These are phyloP conservation scores for Rhodotorula paludigena DNA, from an alignment of 768 basidiomycete species.

Conservation along the genomic window DNA sequence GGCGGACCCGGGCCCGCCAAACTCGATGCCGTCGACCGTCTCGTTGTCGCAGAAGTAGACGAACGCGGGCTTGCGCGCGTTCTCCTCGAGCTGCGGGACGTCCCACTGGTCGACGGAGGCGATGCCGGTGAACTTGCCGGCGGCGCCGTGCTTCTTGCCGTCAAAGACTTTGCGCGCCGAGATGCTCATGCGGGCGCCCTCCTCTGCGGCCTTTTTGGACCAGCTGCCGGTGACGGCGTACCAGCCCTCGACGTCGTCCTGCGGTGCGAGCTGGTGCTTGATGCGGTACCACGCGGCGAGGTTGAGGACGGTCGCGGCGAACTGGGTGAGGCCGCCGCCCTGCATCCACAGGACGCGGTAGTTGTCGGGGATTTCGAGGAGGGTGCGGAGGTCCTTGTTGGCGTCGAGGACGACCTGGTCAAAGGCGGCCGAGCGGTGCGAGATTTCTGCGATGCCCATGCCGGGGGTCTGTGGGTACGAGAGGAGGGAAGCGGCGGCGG, in stretches of 20 bases:
- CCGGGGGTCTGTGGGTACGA: conserved; percentile 78
- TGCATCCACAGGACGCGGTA: conserved; percentile 88
- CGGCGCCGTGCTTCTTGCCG: conserved; percentile 54
- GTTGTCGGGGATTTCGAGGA: conserved; percentile 73
- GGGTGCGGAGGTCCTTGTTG: conserved; percentile 63
- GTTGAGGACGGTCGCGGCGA: conserved; percentile 87
- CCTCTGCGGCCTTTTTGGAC: conserved; percentile 78
- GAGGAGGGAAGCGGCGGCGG: conserved; percentile 77
- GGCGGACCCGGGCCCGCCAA: conserved; percentile 50
- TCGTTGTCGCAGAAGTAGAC: conserved; percentile 99
- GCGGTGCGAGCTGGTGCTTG: conserved; percentile 57
- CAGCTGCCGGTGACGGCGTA: conserved; percentile 90
- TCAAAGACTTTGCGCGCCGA: conserved; percentile 68
- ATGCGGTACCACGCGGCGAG: conserved; percentile 79
- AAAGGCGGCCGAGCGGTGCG: conserved; percentile 90
- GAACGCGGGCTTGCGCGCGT: conserved; percentile 64
- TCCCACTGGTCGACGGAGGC: conserved; percentile 67
- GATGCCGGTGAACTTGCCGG: conserved; percentile 54
- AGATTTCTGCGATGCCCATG: conserved; percentile 92
- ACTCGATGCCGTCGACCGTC: conserved; percentile 93
- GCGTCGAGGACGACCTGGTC: conserved; percentile 60
- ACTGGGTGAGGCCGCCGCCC: conserved; percentile 87
- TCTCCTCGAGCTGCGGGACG: conserved; percentile 54
- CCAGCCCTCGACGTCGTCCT: conserved; percentile 64
- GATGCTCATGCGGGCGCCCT: conserved; percentile 66